A percentile compares a stretch with the other conserved stretches of the same genome.
phyloP scores from a whole-genome alignment of 768 basidiomycete genomes.

The Dictyophora rubrovolvata region DNA sequence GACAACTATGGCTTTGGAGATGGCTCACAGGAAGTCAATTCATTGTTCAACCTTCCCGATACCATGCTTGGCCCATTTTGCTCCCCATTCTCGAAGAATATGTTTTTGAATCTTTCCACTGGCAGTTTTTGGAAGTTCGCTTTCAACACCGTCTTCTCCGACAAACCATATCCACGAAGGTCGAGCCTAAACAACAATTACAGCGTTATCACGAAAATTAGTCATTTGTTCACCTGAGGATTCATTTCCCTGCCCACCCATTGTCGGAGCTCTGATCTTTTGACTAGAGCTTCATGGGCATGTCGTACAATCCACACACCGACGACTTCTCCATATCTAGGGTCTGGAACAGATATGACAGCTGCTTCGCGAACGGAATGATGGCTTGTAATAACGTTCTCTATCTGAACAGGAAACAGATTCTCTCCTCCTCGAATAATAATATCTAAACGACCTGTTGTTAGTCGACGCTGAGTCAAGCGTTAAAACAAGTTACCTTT shows the following conservation, averaged over 20 bases:
- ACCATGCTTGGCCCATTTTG: constrained; percentile 7
- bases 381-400: constrained; percentile 55
- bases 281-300: constrained; percentile 11
- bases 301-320: constrained; percentile 64
- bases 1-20: no score
- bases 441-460: constrained; percentile 43
- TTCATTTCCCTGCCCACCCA: constrained; percentile 56
- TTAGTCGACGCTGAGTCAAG: background rate
- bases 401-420: constrained; percentile 76
- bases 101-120: constrained; percentile 87
- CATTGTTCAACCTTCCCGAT: constrained; percentile 1
- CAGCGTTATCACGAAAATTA: background rate
- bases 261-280: constrained; percentile 42
- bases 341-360: constrained; percentile 60
- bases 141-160: constrained; percentile 48
- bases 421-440: constrained; percentile 88
- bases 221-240: constrained; percentile 50
- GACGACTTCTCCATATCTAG: constrained; percentile 64
- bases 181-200: constrained; percentile 42
- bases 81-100: constrained; percentile 51
- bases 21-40: no score
- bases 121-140: constrained; percentile 71
- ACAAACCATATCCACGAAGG: constrained; percentile 81
- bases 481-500: constrained; percentile 36
- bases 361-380: constrained; percentile 60